Base-by-base conservation (phyloP, 1,284 basidiomycete genomes). In the Ustilago loliicola region DNA sequence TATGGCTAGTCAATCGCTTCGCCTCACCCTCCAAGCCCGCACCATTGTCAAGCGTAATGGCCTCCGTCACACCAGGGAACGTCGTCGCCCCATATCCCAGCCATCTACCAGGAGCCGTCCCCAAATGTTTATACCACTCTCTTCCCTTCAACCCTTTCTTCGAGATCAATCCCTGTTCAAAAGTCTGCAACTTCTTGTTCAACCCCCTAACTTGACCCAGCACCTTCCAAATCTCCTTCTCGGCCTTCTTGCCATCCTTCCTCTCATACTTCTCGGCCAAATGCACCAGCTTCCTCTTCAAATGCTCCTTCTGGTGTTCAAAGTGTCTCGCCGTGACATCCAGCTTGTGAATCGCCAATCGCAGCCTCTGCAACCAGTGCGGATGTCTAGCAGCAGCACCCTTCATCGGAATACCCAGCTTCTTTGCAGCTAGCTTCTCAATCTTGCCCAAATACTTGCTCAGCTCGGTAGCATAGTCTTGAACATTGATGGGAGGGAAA, bases 51-150 rank as follows among this genome's bases (percentile, higher is more conserved):
- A 87, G 72, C 50, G 84, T 83, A 47, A 87, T 76, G 19, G 82
- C 81, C 66, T 96, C 94, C 1, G 92, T 93, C 51, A 96, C 88
- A 19, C 90, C 93, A 8, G 94, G 95, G 83, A 96, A 89, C 2
- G 93, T 93, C 1, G 93, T 94, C 9, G 93, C 93, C 34, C 94
- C 94, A 83, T 96, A 96, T 3, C 94, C 87, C 32, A 94, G 90
- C 91, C 93, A 95, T 82, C 93, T 92, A 29, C 95, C 95, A 8
- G 96, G 95, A 6, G 94, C 93, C 40, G 95, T 93, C 47, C 90
- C 94, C 58, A 96, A 89, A 87, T 96, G 93, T 83, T 89, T 89
- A 85, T 91, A 96, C 94, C 94, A 96, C 84, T 93, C 91, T 38
- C 88, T 52, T 4, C 86, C 85, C 55, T 85, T 91, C 57, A 94